Percentiles rank a stretch among this genome's conserved stretches.
These are phyloP conservation scores for Wickerhamiella qilinensis DNA, from an alignment of 805 yeast genomes.

Conservation along the genomic window DNA sequence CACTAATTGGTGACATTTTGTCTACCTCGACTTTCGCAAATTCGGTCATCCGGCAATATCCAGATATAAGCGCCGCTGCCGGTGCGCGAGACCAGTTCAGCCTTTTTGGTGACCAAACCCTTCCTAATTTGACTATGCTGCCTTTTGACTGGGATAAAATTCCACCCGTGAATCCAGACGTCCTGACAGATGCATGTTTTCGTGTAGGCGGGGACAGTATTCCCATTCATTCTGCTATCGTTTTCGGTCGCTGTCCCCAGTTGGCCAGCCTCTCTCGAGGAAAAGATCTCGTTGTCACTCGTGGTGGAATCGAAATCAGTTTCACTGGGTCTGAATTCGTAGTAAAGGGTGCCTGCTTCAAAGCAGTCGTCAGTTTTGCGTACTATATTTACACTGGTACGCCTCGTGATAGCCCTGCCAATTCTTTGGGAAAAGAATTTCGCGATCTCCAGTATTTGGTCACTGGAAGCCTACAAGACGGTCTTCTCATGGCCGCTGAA, in stretches of 20 bases:
- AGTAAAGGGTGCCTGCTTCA: conserved; percentile 2
- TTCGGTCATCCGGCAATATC: too few species aligned
- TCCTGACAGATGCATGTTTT: background rate
- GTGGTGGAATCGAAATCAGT: conserved; percentile 2
- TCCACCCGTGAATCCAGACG: background rate
- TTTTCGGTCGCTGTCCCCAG: conserved; percentile 12
- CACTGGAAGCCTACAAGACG: conserved; percentile 6
- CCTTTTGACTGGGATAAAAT: background rate
- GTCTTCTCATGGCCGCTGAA: conserved; percentile 8
- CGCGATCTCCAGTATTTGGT: conserved; percentile 9
- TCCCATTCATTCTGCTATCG: conserved; percentile 7
- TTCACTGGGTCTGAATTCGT: background rate
- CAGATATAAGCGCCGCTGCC: too few species aligned
- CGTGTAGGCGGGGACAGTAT: background rate
- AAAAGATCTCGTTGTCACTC: conserved; percentile 4
- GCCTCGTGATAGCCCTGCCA: conserved; percentile 3
- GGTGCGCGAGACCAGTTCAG: too few species aligned
- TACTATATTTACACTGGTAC: conserved; percentile 2
- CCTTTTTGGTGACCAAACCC: background rate
- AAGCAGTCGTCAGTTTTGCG: conserved; percentile 8
- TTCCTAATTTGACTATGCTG: background rate
- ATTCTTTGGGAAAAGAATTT: conserved; percentile 6
- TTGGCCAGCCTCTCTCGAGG: conserved; percentile 3
- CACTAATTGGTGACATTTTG: background rate
- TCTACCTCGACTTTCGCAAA: background rate